Percentiles rank a stretch among this genome's conserved stretches.
These are phyloP conservation scores for Erythrobasidium hasegawianum DNA, from an alignment of 1,284 basidiomycete species.

Conservation along the genomic window DNA sequence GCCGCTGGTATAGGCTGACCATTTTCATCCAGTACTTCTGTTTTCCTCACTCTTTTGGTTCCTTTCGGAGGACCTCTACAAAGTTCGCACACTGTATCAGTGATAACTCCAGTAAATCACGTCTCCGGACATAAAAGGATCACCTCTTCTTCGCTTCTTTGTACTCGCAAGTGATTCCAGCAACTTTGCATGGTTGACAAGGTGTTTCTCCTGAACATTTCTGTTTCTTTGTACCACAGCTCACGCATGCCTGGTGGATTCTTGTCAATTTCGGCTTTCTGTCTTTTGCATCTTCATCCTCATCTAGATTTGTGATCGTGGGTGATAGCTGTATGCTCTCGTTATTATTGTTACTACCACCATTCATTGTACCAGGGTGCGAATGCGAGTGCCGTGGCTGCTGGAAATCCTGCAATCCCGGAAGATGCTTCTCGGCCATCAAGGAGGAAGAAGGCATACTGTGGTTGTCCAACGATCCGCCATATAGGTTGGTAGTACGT, in stretches of 20 bases:
- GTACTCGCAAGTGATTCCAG: conserved; percentile 14
- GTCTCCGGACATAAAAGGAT: no score
- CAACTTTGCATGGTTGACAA: conserved; percentile 8
- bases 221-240: conserved; percentile 25
- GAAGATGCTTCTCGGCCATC: no score
- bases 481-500: background rate
- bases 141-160: conserved; percentile 29
- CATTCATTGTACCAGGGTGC: background rate
- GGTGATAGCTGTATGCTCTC: background rate
- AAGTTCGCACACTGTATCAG: no score
- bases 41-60: conserved; percentile 12
- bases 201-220: conserved; percentile 29
- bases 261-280: conserved; percentile 18
- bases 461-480: no score
- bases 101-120: no score
- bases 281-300: background rate
- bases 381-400: background rate
- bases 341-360: background rate
- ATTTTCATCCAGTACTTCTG: background rate
- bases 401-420: background rate
- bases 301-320: conserved; percentile 5
- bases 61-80: conserved; percentile 33
- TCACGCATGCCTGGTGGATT: conserved; percentile 30
- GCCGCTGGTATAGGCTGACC: background rate
- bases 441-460: no score